Conservation (phyloP, 148 eudicot species). For the Salicornia ramosissima region DNA sequence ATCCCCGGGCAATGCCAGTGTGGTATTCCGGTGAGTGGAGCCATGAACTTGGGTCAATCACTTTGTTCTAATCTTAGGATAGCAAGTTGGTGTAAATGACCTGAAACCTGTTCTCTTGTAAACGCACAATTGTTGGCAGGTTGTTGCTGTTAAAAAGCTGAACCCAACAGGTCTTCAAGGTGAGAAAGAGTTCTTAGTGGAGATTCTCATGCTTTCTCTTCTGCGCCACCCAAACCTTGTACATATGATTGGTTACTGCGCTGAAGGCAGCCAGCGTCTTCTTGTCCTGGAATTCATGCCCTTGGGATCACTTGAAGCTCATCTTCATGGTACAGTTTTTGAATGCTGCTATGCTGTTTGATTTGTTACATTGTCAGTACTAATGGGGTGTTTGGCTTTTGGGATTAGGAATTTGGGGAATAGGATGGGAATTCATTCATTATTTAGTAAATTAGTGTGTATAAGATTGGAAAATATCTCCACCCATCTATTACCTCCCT, state of each 20-base stretch:
- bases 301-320: slow-evolving; percentile 33
- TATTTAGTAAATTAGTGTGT: too few species aligned
- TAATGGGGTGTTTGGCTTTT: too few species aligned
- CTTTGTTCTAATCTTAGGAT: background rate
- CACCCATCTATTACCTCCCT: too few species aligned
- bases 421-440: too few species aligned
- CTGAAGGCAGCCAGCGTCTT: slow-evolving; percentile 50
- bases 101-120: background rate
- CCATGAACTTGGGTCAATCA: too few species aligned
- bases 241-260: slow-evolving; percentile 56
- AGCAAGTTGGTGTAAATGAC: background rate
- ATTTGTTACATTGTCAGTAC: background rate
- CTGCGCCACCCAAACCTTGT: slow-evolving; percentile 62
- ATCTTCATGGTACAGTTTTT: slow-evolving; percentile 29
- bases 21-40: too few species aligned
- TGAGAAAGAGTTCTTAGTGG: slow-evolving; percentile 58
- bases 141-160: slow-evolving; percentile 54
- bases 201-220: slow-evolving; percentile 62
- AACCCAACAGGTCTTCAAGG: slow-evolving; percentile 61
- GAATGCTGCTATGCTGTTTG: background rate
- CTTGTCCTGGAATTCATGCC: slow-evolving; percentile 36
- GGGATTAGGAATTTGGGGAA: too few species aligned
- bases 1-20: too few species aligned
- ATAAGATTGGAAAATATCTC: too few species aligned
- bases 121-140: slow-evolving; percentile 26